Evolutionary conservation across 225 moss, liverwort and hornwort species (phyloP).

Genomic region (Thuidium tamariscinum): DNA sequence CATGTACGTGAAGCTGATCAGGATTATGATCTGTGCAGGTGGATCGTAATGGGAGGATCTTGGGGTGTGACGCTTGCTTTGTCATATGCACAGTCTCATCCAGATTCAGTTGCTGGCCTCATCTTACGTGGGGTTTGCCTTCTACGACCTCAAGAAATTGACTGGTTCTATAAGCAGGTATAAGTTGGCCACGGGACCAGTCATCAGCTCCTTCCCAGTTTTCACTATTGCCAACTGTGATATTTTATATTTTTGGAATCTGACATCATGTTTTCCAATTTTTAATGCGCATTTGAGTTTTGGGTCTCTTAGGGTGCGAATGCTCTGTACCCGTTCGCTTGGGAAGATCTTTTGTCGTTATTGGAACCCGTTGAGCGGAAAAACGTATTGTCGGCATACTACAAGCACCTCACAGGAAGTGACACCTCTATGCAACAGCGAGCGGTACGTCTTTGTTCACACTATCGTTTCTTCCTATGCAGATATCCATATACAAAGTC

Average conservation of each 20-base stretch:
- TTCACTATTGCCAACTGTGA: background rate
- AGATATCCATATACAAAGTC: background rate
- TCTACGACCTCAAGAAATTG: conserved; percentile 66
- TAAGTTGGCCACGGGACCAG: background rate
- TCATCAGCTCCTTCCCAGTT: background rate
- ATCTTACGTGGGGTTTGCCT: conserved; percentile 72
- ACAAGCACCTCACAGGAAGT: conserved; percentile 52
- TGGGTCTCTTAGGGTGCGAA: conserved; percentile 46
- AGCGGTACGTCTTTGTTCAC: conserved; percentile 21
- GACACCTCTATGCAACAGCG: conserved; percentile 40
- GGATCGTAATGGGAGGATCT: conserved; percentile 78
- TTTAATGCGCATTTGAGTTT: background rate
- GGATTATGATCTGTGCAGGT: conserved; percentile 23
- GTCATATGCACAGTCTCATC: conserved; percentile 64
- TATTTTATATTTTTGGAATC: background rate
- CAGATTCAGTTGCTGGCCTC: conserved; percentile 55
- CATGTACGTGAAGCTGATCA: background rate
- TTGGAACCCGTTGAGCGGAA: conserved; percentile 44
- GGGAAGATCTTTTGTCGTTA: conserved; percentile 46
- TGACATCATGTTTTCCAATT: background rate
- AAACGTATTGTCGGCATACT: conserved; percentile 43
- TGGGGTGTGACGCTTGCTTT: conserved; percentile 82
- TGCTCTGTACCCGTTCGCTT: conserved; percentile 54
- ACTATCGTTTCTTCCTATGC: background rate
- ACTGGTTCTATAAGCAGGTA: conserved; percentile 81